Evolutionary conservation across 2,329 filamentous ascomycete species (phyloP), one percentile per base, ranked within the genome.

Genomic region (Exophiala sideris): DNA sequence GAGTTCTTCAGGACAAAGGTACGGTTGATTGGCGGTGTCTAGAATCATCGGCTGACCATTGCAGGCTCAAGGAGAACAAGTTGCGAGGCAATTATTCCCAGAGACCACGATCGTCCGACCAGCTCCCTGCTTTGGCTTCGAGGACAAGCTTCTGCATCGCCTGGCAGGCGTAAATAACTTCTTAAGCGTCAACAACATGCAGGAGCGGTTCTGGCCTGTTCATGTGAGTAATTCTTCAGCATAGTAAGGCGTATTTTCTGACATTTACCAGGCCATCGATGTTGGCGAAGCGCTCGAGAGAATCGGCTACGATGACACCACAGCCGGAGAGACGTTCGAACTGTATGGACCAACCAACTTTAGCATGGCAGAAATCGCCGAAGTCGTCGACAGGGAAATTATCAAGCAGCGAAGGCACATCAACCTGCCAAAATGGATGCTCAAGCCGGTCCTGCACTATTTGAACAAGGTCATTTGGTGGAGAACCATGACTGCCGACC

Each of bases 41-140:
- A 38, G 39, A 3, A 35, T 11, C 10, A 24, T n/a, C 7, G 24
- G 21, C 50, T 59, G 34, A 61, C 44, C 8, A 34, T 35, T 45
- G 21, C 58, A 87, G 87, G 91, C 80, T 56, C 82, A 79, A 67
- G 88, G 88, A 63, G 94, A 99, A 76, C 79, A 87, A 69, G 82
- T 95, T 45, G 94, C 86, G 42, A 86, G 92, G 59, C 84, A 81
- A 65, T 91, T 97, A 69, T 99, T 91, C 78, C 94, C 94, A 21
- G 94, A 99, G 76, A 95, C 94, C 14, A 99, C 94, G 42, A 91
- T 99, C 64, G 94, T 99, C 61, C 85, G 94, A 60, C 94, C 94
- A 41, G 89, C 92, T 10, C 94, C 91, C 49, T 82, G 96, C 72
- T 99, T 95, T 69, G 94, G 94, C 34, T 95, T 91, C 68, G 94